phyloP scores from a whole-genome alignment of 1,139 yeast species.

The Hemisphaericaspora lyxosophila region DNA sequence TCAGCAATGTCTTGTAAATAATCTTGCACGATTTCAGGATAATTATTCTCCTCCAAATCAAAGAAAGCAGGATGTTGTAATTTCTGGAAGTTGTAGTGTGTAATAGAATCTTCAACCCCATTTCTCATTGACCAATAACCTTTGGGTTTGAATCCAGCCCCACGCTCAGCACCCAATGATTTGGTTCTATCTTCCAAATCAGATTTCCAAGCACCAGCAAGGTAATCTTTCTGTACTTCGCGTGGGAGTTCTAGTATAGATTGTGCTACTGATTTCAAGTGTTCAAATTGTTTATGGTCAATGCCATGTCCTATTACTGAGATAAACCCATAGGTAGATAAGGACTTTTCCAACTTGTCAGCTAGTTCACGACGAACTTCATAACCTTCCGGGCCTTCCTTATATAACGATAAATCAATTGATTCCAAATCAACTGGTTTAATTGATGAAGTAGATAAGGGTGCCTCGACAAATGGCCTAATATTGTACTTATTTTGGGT shows the following conservation, averaged over 20 bases:
- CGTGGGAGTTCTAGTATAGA: slow-evolving; percentile 41
- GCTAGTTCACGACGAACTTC: slow-evolving; percentile 31
- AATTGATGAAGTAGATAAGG: slow-evolving; percentile 17
- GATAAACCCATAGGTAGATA: slow-evolving; percentile 48
- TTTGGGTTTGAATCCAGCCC: slow-evolving; percentile 31
- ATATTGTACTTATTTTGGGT: slow-evolving; percentile 24
- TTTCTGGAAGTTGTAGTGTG: slow-evolving; percentile 27
- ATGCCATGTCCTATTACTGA: slow-evolving; percentile 40
- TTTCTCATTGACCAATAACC: slow-evolving; percentile 34
- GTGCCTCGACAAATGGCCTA: slow-evolving; percentile 34
- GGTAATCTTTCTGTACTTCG: slow-evolving; percentile 36
- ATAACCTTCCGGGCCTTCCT: slow-evolving; percentile 33
- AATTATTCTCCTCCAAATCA: slow-evolving; percentile 18
- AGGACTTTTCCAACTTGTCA: slow-evolving; percentile 31
- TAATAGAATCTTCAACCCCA: slow-evolving; percentile 30
- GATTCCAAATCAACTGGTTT: slow-evolving; percentile 31
- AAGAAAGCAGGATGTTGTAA: slow-evolving; percentile 25
- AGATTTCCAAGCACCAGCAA: slow-evolving; percentile 33
- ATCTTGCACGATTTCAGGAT: slow-evolving; percentile 30
- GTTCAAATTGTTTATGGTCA: slow-evolving; percentile 25
- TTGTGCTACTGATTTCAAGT: slow-evolving; percentile 37
- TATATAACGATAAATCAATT: slow-evolving; percentile 34
- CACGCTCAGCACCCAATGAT: slow-evolving; percentile 31
- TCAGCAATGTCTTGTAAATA: slow-evolving; percentile 27
- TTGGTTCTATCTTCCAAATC: slow-evolving; percentile 31